Base-by-base conservation (phyloP, 108 stramenopile species). In the Skeletonema potamos region DNA sequence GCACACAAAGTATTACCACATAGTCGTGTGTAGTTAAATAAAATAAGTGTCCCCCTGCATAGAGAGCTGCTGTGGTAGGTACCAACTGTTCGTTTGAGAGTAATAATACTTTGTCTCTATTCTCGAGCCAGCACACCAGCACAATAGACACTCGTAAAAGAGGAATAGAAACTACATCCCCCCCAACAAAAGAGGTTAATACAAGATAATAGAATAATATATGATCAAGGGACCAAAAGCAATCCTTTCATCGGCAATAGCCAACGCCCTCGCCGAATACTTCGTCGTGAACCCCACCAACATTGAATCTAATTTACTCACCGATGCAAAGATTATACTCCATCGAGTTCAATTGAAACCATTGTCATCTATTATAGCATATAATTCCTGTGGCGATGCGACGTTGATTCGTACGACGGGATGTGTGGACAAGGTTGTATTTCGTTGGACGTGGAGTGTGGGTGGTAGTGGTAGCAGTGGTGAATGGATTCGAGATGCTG, bases 261-360 rank as follows among this genome's bases (percentile, higher is more conserved):
- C 80, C 39, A 64, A 58, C 63, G 80, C 74, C 27, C 73, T 81
- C 44, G 70, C 58, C 11, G 74, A 76, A 20, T 81, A 68, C 54
- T 81, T 81, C 37, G 64, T 66, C 12, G 57, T 81, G 1, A 55
- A 76, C 58, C 51, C 70, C 9, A 11, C 58, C 24, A 41, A 56
- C 18, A 76, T 81, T 37, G 72, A 81, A 63, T 72, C 75, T 9
- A 76, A 76, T 28, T 43, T 81, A 13, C 27, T 81, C 6, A 12
- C 24, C 58, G 75, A 81, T 72, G 80, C 80, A 12, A 71, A 62
- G 18, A 81, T 81, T 27, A 61, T 69, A n/a, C 41, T 81, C n/a
- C 29, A 39, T 12, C 29, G 76, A 27, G 75, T 66, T 9, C 56
- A 58, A 46, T 70, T 82, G 22, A 64, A 59, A 48, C 9, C 59